Base-by-base conservation (phyloP, 345 rosid species). In the Fremontodendron californicum region DNA sequence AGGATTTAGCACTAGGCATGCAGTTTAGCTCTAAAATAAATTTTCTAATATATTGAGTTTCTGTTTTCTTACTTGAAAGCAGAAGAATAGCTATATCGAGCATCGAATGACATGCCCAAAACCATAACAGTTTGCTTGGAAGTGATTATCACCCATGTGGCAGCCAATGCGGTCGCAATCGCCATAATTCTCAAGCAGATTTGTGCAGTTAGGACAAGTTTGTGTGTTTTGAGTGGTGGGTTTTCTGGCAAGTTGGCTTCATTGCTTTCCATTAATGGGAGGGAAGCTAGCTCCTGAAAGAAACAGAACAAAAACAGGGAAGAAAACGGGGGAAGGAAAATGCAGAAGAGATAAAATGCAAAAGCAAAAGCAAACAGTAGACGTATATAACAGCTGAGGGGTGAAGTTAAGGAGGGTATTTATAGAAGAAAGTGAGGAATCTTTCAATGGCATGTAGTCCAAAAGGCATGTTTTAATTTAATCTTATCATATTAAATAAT, bases 81-180 rank as follows among this genome's bases (percentile, higher is more conserved):
- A 1, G 87, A 25, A 64, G 87, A 78, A 75, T 83, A 89, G 84
- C 69, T 84, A 40, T 92, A 92, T 76, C 64, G 75, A 57, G 96
- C 98, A 2, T 80, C 85, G 49, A 90, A 72, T 0, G 75, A 18
- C 27, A 87, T 45, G 43, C 88, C 90, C n/a, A 80, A 84, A 73
- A 89, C 55, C n/a, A 65, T 6, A 19, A 84, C 75, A 49, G 83
- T 75, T 75, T 90, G 85, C 48, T 69, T 78, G 83, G 82, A 84
- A 37, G 93, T 90, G 68, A 89, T 2, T 78, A 83, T 89, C 23
- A 86, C 58, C 42, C 55, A 69, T 33, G 89, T 31, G 0, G 90
- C 81, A 18, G 94, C 82, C 70, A 89, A 33, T 63, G 94, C 58
- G 15, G 87, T 33, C 15, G 80, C 89, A 15, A 82, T 65, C 5